These are phyloP conservation scores for Coffea canephora DNA, from an alignment of 257 asterid genomes.

Conservation along the genomic window DNA sequence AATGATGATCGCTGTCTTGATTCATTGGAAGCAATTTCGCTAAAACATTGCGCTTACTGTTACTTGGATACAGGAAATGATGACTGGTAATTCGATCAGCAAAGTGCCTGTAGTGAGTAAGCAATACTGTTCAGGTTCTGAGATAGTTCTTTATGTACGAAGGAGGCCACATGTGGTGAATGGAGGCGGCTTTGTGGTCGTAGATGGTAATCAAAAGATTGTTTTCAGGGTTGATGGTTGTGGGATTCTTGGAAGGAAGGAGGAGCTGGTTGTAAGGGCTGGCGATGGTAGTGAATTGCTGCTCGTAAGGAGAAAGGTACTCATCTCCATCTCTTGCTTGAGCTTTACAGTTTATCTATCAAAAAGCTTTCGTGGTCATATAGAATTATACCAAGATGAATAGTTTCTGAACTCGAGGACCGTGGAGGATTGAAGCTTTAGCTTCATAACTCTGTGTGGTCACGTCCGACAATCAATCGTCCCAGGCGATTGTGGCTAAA, in stretches of 20 bases:
- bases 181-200: constrained; percentile 84
- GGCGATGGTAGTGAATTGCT: constrained; percentile 56
- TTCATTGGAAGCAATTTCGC: not conserved
- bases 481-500: not conserved
- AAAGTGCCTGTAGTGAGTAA: constrained; percentile 63
- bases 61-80: constrained; percentile 2
- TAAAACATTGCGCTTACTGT: not conserved
- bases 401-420: not conserved
- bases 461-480: not conserved
- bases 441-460: too few relatives aligned
- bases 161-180: constrained; percentile 70
- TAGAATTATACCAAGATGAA: not conserved
- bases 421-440: too few relatives aligned
- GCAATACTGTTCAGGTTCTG: constrained; percentile 57
- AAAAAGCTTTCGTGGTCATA: not conserved
- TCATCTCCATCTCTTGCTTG: not conserved
- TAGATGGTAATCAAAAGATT: constrained; percentile 41
- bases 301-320: constrained; percentile 68
- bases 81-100: constrained; percentile 30
- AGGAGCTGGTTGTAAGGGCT: constrained; percentile 56
- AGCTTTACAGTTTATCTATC: not conserved
- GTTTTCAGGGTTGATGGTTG: constrained; percentile 75
- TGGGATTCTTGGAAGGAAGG: constrained; percentile 69
- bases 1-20: constrained; percentile 11
- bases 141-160: constrained; percentile 57